phyloP scores from a whole-genome alignment of 805 yeast species.

The Candida argentea region DNA sequence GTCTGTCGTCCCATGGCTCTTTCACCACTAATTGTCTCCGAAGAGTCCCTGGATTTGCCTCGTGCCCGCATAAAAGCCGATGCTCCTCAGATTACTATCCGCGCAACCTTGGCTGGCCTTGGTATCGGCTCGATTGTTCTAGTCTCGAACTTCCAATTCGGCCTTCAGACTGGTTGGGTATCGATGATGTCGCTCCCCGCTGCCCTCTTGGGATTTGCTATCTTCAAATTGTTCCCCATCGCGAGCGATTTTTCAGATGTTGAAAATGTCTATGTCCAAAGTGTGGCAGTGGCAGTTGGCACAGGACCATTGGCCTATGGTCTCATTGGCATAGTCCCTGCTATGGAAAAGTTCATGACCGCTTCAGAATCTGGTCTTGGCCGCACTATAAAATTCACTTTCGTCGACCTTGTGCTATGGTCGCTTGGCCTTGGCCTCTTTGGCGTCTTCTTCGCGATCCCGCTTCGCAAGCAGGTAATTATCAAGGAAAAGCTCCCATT shows the following conservation, averaged over 20 bases:
- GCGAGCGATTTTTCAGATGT: conserved; percentile 51
- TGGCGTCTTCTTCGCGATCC: conserved; percentile 93
- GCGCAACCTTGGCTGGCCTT: conserved; percentile 71
- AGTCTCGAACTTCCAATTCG: conserved; percentile 89
- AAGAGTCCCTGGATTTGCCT: too few species aligned
- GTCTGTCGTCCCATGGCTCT: too few species aligned
- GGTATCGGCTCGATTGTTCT: conserved; percentile 80
- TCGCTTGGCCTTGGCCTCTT: conserved; percentile 80
- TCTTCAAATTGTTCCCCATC: conserved; percentile 57
- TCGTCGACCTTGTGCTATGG: conserved; percentile 65
- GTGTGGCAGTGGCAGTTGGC: conserved; percentile 93
- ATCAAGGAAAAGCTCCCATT: conserved; percentile 81
- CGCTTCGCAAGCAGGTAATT: conserved; percentile 77
- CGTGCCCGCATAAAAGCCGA: too few species aligned
- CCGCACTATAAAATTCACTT: conserved; percentile 21
- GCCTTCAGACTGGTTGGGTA: conserved; percentile 97
- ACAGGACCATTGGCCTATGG: conserved; percentile 97
- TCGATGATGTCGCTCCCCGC: conserved; percentile 98
- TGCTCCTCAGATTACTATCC: conserved; percentile 56
- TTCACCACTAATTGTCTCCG: too few species aligned
- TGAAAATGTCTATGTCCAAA: conserved; percentile 88
- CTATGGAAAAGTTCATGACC: conserved; percentile 80
- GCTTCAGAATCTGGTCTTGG: conserved; percentile 65
- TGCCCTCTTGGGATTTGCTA: conserved; percentile 77
- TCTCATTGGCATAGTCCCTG: conserved; percentile 90